These are phyloP conservation scores for Citrullus amarus DNA, from an alignment of 306 rosid species.

Conservation along the genomic window DNA sequence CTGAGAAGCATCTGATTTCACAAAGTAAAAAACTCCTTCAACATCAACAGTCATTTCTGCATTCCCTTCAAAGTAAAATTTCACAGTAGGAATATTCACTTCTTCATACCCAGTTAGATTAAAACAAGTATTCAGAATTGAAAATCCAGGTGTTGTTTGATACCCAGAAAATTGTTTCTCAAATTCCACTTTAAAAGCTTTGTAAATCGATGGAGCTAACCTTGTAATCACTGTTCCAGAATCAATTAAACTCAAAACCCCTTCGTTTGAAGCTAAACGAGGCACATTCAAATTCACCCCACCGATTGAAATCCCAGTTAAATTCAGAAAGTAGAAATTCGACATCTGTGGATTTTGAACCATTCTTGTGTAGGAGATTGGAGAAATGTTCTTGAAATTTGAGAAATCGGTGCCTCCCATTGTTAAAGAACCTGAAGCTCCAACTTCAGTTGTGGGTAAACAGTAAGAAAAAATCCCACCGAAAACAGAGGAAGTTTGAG, in stretches of 20 bases:
- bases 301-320: slow-evolving; percentile 54
- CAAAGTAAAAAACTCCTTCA: slow-evolving; percentile 38
- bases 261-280: slow-evolving; percentile 18
- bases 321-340: slow-evolving; percentile 53
- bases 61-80: slow-evolving; percentile 45
- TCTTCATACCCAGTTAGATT: slow-evolving; percentile 45
- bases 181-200: slow-evolving; percentile 54
- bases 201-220: slow-evolving; percentile 51
- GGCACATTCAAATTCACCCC: slow-evolving; percentile 30
- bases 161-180: slow-evolving; percentile 53
- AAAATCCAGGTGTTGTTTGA: slow-evolving; percentile 43
- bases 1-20: slow-evolving; percentile 55
- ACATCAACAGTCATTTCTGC: slow-evolving; percentile 53
- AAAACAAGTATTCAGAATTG: slow-evolving; percentile 69
- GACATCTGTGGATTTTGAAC: slow-evolving; percentile 42
- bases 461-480: slow-evolving; percentile 85
- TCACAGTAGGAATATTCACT: slow-evolving; percentile 43
- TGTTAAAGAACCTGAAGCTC: slow-evolving; percentile 59
- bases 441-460: slow-evolving; percentile 44
- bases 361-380: slow-evolving; percentile 67
- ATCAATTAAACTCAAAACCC: slow-evolving; percentile 38
- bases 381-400: slow-evolving; percentile 42
- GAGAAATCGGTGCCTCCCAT: slow-evolving; percentile 50
- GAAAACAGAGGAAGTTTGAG: slow-evolving; percentile 48
- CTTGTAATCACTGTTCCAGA: slow-evolving; percentile 83